Evolutionary conservation across 2,329 filamentous ascomycete species (phyloP).

Genomic region (Truncatella angustata): DNA sequence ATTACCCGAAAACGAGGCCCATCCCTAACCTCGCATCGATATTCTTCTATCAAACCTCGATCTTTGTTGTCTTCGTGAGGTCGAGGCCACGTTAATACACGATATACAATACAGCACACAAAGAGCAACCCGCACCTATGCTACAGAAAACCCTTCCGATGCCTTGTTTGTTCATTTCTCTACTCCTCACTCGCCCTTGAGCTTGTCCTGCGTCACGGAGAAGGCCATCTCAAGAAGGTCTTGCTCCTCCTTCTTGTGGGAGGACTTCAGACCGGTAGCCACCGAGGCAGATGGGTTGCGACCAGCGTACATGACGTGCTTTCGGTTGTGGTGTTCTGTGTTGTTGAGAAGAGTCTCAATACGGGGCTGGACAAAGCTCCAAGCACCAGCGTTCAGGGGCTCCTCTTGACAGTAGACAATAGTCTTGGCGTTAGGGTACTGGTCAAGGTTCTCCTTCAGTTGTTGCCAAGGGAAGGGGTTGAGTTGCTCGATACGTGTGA

Average conservation of each 20-base stretch:
- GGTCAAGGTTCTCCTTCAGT: constrained; percentile 93
- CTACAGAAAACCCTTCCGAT: constrained; percentile 18
- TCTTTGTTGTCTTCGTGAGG: constrained; percentile 8
- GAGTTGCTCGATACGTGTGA: constrained; percentile 95
- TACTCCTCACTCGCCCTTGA: constrained; percentile 59
- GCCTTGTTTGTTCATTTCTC: constrained; percentile 8
- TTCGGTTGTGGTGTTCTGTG: constrained; percentile 87
- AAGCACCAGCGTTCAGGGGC: constrained; percentile 93
- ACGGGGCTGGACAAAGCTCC: constrained; percentile 95
- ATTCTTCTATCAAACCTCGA: constrained; percentile 28
- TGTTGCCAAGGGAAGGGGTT: constrained; percentile 99
- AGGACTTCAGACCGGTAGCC: constrained; percentile 85
- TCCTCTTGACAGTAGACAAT: constrained; percentile 98
- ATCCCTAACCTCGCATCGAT: constrained; percentile 14
- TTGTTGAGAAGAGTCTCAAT: constrained; percentile 95
- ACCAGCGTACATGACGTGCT: constrained; percentile 96
- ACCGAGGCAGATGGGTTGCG: constrained; percentile 91
- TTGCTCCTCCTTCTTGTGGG: constrained; percentile 89
- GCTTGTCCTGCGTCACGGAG: constrained; percentile 64
- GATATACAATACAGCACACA: constrained; percentile 27
- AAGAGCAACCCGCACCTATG: constrained; percentile 10
- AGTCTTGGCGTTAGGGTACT: constrained; percentile 95
- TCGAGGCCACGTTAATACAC: constrained; percentile 27
- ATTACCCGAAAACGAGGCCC: constrained; percentile 18
- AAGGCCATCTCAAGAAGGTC: constrained; percentile 71